Conservation (phyloP, 148 eudicot species). For the Persicaria maculosa region DNA sequence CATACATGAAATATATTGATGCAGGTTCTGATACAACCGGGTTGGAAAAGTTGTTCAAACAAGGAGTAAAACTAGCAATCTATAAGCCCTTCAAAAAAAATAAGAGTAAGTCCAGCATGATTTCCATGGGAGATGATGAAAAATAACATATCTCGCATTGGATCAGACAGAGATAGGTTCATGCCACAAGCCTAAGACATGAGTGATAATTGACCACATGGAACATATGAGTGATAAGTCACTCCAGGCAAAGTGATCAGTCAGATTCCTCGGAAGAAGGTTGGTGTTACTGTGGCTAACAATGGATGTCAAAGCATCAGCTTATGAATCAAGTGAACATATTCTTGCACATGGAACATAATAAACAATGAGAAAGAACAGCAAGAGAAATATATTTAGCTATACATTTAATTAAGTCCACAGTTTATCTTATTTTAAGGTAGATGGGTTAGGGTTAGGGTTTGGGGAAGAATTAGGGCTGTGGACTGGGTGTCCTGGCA, state of each 20-base stretch:
- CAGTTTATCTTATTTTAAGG: too few relatives aligned
- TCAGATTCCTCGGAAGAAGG: not conserved
- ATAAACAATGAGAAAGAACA: not conserved
- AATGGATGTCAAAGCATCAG: not conserved
- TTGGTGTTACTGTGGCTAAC: not conserved
- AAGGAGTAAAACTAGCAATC: not conserved
- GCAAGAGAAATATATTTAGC: not conserved
- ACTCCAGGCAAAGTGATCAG: slow-evolving; percentile 1
- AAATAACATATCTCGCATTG: not conserved
- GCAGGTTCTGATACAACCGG: slow-evolving; percentile 1
- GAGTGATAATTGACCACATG: not conserved
- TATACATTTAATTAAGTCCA: not conserved
- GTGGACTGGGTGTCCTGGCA: not conserved
- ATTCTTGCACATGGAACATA: not conserved
- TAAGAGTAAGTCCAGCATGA: not conserved
- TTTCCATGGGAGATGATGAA: not conserved
- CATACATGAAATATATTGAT: not conserved
- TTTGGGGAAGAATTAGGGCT: not conserved
- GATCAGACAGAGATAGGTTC: not conserved
- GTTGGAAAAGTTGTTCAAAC: not conserved
- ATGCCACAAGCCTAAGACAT: not conserved
- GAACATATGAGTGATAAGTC: not conserved
- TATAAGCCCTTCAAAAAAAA: not conserved
- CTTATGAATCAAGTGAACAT: not conserved
- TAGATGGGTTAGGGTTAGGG: not conserved